These are phyloP conservation scores for Camelina hispida DNA, from an alignment of 345 rosid species.

Conservation along the genomic window DNA sequence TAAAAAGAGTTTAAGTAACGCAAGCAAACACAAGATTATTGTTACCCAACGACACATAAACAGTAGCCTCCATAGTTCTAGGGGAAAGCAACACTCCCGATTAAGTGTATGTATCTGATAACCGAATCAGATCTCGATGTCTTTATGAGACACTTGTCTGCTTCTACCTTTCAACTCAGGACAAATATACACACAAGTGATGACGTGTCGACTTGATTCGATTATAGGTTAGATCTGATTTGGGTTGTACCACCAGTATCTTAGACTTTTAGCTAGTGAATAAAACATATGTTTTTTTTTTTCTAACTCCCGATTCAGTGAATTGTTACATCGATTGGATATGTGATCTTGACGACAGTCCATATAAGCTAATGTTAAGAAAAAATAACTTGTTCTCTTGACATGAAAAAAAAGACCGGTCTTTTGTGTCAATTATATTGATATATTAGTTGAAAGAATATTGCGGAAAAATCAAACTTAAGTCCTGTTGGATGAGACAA, in stretches of 20 bases:
- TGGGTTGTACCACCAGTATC: slow-evolving; percentile 17
- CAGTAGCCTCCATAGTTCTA: slow-evolving; percentile 44
- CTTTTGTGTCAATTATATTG: slow-evolving; percentile 2
- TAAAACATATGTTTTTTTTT: slow-evolving; percentile 6
- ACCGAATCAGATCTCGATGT: slow-evolving; percentile 38
- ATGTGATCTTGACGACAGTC: slow-evolving; percentile 8
- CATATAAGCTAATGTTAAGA: not conserved
- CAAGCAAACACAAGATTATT: slow-evolving; percentile 27
- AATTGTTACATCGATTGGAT: slow-evolving; percentile 34
- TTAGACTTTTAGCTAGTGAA: slow-evolving; percentile 23
- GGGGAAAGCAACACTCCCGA: slow-evolving; percentile 46
- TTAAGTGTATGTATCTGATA: slow-evolving; percentile 43
- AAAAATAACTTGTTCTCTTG: not conserved
- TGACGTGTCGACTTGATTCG: slow-evolving; percentile 39
- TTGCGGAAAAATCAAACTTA: not conserved
- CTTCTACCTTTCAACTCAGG: slow-evolving; percentile 19
- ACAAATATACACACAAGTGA: slow-evolving; percentile 12
- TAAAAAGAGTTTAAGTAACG: slow-evolving; percentile 29
- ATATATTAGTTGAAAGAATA: not conserved
- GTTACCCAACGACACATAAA: slow-evolving; percentile 24
- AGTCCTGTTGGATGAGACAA: not conserved
- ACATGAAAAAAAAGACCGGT: not conserved
- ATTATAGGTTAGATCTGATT: slow-evolving; percentile 44
- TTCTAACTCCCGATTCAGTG: slow-evolving; percentile 29
- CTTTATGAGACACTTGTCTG: slow-evolving; percentile 44